Conservation (phyloP, 306 rosid genomes). For the Acmispon strigosus region DNA sequence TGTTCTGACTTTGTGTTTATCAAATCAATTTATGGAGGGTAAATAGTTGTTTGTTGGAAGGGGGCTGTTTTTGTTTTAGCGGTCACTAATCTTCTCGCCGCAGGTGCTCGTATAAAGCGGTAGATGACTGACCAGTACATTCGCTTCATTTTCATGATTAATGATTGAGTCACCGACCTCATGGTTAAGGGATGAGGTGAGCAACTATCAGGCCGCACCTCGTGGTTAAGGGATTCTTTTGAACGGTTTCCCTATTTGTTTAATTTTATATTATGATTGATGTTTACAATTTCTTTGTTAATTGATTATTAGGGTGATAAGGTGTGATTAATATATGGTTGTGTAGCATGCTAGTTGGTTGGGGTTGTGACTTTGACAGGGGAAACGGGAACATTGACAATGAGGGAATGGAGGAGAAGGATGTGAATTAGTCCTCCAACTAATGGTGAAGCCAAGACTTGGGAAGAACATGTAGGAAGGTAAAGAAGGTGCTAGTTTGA, state of each 20-base stretch:
- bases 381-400: slow-evolving; percentile 5
- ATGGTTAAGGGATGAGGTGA: too few relatives aligned
- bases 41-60: not conserved
- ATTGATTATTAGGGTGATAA: not conserved
- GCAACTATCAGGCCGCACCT: too few relatives aligned
- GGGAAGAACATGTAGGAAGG: not conserved
- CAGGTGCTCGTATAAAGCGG: too few relatives aligned
- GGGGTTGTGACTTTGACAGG: slow-evolving; percentile 23
- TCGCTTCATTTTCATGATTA: too few relatives aligned
- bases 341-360: slow-evolving; percentile 13
- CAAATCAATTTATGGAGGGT: not conserved
- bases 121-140: too few relatives aligned
- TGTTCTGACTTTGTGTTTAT: not conserved
- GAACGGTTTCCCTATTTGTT: not conserved
- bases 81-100: too few relatives aligned
- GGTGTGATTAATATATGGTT: not conserved
- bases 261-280: not conserved
- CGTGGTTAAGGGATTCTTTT: too few relatives aligned
- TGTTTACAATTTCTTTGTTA: not conserved
- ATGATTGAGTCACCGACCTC: too few relatives aligned
- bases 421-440: not conserved
- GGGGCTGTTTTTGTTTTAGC: not conserved
- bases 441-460: not conserved
- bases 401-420: not conserved
- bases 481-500: not conserved